phyloP scores from a whole-genome alignment of 768 basidiomycete genomes.

The Leccinum olivaceopallidum region DNA sequence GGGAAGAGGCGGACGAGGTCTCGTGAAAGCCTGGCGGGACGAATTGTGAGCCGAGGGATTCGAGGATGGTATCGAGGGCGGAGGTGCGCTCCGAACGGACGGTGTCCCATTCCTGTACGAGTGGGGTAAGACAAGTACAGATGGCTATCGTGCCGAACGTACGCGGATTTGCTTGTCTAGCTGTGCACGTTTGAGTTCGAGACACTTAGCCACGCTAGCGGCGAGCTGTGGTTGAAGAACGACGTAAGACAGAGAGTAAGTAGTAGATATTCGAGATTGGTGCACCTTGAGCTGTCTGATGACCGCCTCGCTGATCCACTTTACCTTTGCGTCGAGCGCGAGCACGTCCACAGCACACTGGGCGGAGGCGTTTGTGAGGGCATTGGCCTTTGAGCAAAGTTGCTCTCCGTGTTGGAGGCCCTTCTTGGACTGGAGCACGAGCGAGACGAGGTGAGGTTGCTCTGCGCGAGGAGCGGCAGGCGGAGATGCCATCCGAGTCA shows the following conservation, averaged over 20 bases:
- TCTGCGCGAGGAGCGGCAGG: conserved; percentile 27
- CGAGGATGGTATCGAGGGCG: conserved; percentile 68
- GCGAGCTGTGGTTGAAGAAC: conserved; percentile 54
- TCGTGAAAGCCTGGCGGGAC: conserved; percentile 82
- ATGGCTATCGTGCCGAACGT: conserved; percentile 18
- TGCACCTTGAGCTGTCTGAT: conserved; percentile 74
- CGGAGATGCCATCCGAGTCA: conserved; percentile 21
- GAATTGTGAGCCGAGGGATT: conserved; percentile 66
- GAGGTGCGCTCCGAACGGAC: conserved; percentile 59
- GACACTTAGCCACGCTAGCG: conserved; percentile 67
- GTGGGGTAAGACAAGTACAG: background rate
- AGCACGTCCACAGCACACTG: conserved; percentile 70
- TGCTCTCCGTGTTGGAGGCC: conserved; percentile 78
- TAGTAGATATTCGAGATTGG: background rate
- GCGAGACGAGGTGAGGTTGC: conserved; percentile 67
- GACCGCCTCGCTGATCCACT: conserved; percentile 75
- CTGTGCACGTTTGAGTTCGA: conserved; percentile 67
- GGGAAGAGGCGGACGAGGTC: conserved; percentile 61
- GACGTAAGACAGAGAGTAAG: background rate
- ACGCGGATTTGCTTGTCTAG: conserved; percentile 65
- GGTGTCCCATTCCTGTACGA: conserved; percentile 68
- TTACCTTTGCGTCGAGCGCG: conserved; percentile 76
- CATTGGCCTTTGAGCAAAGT: conserved; percentile 68
- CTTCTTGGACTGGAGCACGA: conserved; percentile 81
- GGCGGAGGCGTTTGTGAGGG: conserved; percentile 63